Evolutionary conservation across 441 rosid species (phyloP).

Genomic region (Corymbia citriodora): DNA sequence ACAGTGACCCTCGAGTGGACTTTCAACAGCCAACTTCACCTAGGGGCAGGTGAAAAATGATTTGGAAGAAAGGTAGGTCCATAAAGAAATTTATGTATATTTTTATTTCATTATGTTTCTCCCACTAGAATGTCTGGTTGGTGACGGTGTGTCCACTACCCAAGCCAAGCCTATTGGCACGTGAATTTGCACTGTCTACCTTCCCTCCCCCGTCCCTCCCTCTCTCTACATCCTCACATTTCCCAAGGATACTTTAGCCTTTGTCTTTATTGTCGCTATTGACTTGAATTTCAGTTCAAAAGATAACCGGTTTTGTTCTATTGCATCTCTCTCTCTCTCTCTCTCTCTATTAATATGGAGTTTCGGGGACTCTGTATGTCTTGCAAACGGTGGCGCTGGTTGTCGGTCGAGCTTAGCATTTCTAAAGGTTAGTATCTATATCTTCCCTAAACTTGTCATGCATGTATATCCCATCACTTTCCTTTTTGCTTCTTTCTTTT

Average conservation of each 20-base stretch:
- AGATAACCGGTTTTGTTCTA: background rate
- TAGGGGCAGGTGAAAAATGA: background rate
- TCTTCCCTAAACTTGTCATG: background rate
- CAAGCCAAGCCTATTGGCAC: background rate
- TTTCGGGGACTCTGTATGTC: background rate
- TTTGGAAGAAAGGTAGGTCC: background rate
- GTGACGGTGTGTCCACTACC: background rate
- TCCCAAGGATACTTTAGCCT: background rate
- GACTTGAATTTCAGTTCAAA: background rate
- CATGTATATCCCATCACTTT: background rate
- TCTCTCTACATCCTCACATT: background rate
- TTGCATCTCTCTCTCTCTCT: background rate
- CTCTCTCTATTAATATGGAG: background rate
- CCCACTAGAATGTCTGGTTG: background rate
- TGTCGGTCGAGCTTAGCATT: background rate
- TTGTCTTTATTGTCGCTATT: background rate
- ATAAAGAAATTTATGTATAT: background rate
- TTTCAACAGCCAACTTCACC: background rate
- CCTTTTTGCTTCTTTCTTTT: background rate
- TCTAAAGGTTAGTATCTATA: background rate
- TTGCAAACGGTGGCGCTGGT: background rate
- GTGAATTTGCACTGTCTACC: background rate
- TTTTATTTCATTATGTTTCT: background rate
- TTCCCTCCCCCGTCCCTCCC: background rate
- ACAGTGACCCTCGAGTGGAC: background rate